These are phyloP conservation scores for Hyphodiscus hymeniophilus DNA, from an alignment of 495 filamentous ascomycete species.

Conservation along the genomic window DNA sequence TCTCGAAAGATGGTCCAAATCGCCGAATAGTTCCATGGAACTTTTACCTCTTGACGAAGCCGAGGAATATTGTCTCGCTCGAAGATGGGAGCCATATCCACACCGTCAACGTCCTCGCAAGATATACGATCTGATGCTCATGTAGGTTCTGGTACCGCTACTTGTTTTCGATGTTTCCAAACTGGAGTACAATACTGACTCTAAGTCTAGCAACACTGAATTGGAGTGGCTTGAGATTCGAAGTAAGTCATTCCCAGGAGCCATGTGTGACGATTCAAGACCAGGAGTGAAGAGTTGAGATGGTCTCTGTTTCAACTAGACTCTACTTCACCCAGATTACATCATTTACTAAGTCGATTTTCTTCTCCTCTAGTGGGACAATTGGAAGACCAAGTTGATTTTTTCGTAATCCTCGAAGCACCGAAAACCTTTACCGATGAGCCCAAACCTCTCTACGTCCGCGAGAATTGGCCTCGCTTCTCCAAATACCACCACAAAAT, in stretches of 20 bases:
- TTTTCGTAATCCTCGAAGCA: conserved; percentile 39
- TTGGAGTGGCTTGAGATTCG: conserved; percentile 38
- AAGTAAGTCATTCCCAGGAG: too few relatives aligned
- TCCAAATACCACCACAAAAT: conserved; percentile 29
- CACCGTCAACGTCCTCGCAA: conserved; percentile 12
- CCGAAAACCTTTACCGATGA: conserved; percentile 34
- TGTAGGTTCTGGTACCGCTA: conserved; percentile 1
- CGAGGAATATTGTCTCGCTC: not conserved
- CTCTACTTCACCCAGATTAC: too few relatives aligned
- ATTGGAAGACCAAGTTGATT: conserved; percentile 27
- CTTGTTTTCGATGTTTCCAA: too few relatives aligned
- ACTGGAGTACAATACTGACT: too few relatives aligned
- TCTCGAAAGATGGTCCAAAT: not conserved
- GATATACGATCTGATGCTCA: conserved; percentile 32
- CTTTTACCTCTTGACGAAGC: conserved; percentile 3
- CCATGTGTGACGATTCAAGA: too few relatives aligned
- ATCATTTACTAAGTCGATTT: too few relatives aligned
- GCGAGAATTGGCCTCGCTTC: conserved; percentile 28
- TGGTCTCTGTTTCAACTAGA: too few relatives aligned
- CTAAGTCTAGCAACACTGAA: conserved; percentile 22
- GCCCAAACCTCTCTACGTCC: conserved; percentile 27
- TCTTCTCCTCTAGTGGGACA: too few relatives aligned
- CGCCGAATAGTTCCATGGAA: not conserved
- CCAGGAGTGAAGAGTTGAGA: too few relatives aligned
- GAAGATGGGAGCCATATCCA: conserved; percentile 2